Evolutionary conservation across 1,139 yeast species (phyloP).

Genomic region (Casaregolazyma suthepensis): DNA sequence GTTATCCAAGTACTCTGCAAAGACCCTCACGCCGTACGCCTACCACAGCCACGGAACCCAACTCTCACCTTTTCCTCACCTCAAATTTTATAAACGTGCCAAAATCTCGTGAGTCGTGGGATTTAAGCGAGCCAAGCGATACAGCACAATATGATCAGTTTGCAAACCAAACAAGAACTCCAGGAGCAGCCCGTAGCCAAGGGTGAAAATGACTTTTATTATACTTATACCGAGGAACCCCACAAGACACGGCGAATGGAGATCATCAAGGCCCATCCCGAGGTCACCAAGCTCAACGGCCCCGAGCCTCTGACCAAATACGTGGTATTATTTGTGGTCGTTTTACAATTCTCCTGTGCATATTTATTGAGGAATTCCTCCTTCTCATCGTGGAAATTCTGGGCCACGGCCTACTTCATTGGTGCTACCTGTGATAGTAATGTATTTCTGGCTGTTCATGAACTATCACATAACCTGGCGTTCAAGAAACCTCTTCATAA

Average conservation of each 20-base stretch:
- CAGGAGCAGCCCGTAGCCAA: not conserved
- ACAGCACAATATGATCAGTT: not conserved
- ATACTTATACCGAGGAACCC: conserved; percentile 81
- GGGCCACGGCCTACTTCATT: conserved; percentile 61
- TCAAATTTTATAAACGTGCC: not conserved
- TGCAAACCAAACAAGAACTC: not conserved
- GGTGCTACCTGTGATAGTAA: conserved; percentile 89
- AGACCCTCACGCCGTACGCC: too few relatives aligned
- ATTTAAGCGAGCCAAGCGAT: not conserved
- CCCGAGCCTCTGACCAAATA: conserved; percentile 83
- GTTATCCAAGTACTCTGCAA: too few relatives aligned
- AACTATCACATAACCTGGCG: conserved; percentile 77
- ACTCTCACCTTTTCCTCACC: not conserved
- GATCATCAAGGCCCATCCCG: conserved; percentile 70
- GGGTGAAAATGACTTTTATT: conserved; percentile 44
- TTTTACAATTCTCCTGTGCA: conserved; percentile 58
- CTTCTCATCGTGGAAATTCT: conserved; percentile 50
- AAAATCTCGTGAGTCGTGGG: not conserved
- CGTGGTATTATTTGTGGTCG: conserved; percentile 58
- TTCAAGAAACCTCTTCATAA: conserved; percentile 75
- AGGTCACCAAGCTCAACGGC: conserved; percentile 74
- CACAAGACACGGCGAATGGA: conserved; percentile 68
- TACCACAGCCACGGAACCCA: not conserved
- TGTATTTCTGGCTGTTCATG: conserved; percentile 81
- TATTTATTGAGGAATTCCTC: conserved; percentile 51